These are phyloP conservation scores for Ensete glaucum DNA, from an alignment of 176 grass and related monocot species.

Conservation along the genomic window DNA sequence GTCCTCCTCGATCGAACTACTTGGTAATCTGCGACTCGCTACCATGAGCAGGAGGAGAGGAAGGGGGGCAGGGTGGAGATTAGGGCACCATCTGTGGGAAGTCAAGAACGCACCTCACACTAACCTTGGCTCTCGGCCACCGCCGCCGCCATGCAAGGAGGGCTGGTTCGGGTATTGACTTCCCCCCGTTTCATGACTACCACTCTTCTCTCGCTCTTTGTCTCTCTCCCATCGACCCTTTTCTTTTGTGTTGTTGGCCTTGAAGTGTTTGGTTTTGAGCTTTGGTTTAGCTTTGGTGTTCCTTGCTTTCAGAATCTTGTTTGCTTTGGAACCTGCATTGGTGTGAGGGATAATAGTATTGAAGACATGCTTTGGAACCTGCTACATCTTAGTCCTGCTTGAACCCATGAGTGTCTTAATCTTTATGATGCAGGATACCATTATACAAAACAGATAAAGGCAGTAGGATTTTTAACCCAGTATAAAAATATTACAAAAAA, in stretches of 20 bases:
- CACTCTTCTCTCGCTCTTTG: background rate
- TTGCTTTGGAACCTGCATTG: background rate
- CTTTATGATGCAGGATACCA: no score
- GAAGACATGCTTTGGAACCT: no score
- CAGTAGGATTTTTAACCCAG: no score
- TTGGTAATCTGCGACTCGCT: no score
- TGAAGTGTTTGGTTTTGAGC: background rate
- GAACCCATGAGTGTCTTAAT: no score
- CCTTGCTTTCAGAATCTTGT: background rate
- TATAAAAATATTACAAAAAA: no score
- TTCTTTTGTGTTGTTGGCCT: background rate
- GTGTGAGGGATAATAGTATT: background rate
- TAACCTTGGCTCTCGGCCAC: background rate
- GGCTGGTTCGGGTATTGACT: slow-evolving; percentile 99
- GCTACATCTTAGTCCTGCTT: no score
- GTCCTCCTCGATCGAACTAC: no score
- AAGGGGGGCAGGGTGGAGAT: slow-evolving; percentile 10
- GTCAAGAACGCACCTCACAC: slow-evolving; percentile 99
- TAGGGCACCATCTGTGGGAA: slow-evolving; percentile 71
- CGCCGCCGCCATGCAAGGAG: slow-evolving; percentile 79
- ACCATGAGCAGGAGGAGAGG: slow-evolving; percentile 17
- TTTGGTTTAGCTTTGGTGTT: slow-evolving; percentile 19
- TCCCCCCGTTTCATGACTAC: slow-evolving; percentile 34
- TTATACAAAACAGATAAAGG: no score
- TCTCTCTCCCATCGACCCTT: slow-evolving; percentile 18